These are phyloP conservation scores for Magnolia kwangsiensis DNA, from an alignment of 164 flowering plant genomes.

Conservation along the genomic window DNA sequence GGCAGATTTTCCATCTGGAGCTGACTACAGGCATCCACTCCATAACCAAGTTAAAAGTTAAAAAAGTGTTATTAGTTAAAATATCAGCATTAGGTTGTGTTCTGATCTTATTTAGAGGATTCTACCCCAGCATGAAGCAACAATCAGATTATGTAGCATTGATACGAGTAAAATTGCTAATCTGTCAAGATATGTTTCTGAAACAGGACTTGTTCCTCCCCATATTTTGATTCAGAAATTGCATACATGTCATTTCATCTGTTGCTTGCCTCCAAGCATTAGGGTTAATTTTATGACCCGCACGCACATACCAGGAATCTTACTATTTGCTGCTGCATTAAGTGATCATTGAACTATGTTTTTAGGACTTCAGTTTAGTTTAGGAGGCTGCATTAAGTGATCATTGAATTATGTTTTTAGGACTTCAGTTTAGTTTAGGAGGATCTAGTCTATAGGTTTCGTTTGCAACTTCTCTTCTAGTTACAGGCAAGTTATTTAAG, in stretches of 20 bases:
- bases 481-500: neutral
- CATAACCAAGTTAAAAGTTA: neutral
- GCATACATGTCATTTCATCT: conserved; percentile 9
- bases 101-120: too few relatives aligned
- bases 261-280: conserved; percentile 6
- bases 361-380: neutral
- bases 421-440: neutral
- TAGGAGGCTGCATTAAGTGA: neutral
- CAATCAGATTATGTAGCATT: too few relatives aligned
- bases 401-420: neutral
- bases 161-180: too few relatives aligned
- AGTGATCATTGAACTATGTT: conserved; percentile 4
- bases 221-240: conserved; percentile 24
- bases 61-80: too few relatives aligned
- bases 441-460: conserved; percentile 1
- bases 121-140: too few relatives aligned
- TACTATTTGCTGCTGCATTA: conserved; percentile 13
- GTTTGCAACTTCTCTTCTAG: conserved; percentile 4
- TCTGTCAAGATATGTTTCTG: conserved; percentile 13
- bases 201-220: conserved; percentile 20
- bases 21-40: neutral
- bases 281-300: conserved; percentile 1
- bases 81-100: too few relatives aligned
- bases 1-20: neutral
- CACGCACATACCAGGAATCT: neutral